Conservation (phyloP, 192 early-diverging fungal species). For the Umbelopsis ramanniana region DNA sequence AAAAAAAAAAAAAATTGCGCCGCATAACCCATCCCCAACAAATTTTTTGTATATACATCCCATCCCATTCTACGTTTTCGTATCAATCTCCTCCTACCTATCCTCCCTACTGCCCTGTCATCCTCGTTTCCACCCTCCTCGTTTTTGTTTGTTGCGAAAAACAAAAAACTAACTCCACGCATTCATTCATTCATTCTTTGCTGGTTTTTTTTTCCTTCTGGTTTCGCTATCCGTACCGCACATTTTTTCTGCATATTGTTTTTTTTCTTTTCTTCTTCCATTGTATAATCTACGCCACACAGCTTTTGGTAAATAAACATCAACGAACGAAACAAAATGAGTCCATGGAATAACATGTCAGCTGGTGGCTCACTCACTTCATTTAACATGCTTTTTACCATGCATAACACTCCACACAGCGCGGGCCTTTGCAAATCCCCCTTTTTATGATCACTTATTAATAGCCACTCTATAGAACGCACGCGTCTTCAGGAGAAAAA, state of each 20-base stretch:
- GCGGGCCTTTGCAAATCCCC: too few relatives aligned
- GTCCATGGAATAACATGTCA: too few relatives aligned
- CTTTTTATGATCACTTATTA: too few relatives aligned
- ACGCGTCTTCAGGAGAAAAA: too few relatives aligned
- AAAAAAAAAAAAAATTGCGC: too few relatives aligned
- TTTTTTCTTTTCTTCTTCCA: not conserved
- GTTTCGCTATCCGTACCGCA: not conserved
- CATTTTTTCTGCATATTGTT: not conserved
- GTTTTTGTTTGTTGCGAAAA: not conserved
- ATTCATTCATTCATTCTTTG: not conserved
- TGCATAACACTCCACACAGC: too few relatives aligned
- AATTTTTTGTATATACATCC: slow-evolving; percentile 5
- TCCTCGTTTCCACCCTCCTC: not conserved
- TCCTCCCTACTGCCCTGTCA: slow-evolving; percentile 1
- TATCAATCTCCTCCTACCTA: not conserved
- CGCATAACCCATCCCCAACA: not conserved
- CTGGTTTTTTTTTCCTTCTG: not conserved
- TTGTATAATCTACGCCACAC: slow-evolving; percentile 17
- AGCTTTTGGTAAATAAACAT: slow-evolving; percentile 13
- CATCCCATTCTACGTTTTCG: not conserved
- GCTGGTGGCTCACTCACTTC: not conserved
- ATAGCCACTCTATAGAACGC: too few relatives aligned
- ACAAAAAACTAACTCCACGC: not conserved
- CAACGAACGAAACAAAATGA: not conserved
- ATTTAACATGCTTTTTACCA: too few relatives aligned